Percentiles rank a stretch among this genome's conserved stretches.
Evolutionary conservation across 495 filamentous ascomycete genomes (phyloP).

Genomic region (Jackrogersella multiformis): DNA sequence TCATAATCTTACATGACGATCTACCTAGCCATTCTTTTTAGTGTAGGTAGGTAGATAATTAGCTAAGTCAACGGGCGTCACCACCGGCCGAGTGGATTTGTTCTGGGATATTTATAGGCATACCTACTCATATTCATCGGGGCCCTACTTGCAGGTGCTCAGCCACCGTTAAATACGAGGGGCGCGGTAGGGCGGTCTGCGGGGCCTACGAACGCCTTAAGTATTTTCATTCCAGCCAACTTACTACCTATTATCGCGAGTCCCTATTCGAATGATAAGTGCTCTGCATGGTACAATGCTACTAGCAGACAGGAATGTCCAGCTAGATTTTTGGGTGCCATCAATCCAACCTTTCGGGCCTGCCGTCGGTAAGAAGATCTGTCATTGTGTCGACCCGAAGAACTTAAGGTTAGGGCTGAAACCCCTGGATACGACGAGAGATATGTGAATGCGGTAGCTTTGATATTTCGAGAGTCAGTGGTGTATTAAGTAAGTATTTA

Average conservation of each 20-base stretch:
- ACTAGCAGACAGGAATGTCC: too few relatives aligned
- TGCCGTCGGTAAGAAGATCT: background rate
- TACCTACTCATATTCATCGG: background rate
- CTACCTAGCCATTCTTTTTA: too few relatives aligned
- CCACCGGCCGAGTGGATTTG: too few relatives aligned
- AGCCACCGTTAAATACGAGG: conserved; percentile 2
- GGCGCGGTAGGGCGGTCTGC: too few relatives aligned
- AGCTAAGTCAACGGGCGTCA: background rate
- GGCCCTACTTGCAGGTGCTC: background rate
- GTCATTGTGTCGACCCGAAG: background rate
- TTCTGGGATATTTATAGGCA: conserved; percentile 7
- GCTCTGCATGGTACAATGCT: too few relatives aligned
- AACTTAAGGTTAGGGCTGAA: background rate
- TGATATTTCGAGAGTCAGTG: background rate
- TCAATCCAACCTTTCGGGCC: conserved; percentile 3
- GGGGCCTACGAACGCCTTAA: too few relatives aligned
- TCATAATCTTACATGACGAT: background rate
- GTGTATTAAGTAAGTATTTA: conserved; percentile 3
- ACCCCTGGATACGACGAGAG: background rate
- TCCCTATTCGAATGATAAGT: too few relatives aligned
- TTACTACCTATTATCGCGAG: background rate
- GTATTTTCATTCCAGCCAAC: background rate
- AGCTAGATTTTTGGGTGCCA: background rate
- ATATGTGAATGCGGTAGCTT: background rate
- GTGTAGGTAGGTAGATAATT: too few relatives aligned